Base-by-base conservation (phyloP, 768 basidiomycete genomes). In the Phlebiopsis flavidoalba region DNA sequence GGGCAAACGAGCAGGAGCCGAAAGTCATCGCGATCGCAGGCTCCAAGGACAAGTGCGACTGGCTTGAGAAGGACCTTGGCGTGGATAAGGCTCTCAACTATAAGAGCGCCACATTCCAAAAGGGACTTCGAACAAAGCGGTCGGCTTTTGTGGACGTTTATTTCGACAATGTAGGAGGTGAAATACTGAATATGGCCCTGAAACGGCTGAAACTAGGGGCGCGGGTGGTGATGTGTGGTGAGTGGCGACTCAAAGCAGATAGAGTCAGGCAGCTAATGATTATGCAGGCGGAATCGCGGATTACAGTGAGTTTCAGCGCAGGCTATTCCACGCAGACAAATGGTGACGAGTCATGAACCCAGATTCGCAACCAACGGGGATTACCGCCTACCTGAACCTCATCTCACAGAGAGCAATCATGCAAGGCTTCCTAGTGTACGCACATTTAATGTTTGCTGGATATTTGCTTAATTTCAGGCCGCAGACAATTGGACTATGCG, bases 11-110 rank as follows among this genome's bases (percentile, higher is more conserved):
- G 75, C 79, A 11, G 93, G 89, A 59, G 91, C n/a, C 90, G 52
- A 88, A 82, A 58, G 95, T 98, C 50, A 85, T 92, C 62, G 96
- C 86, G 11, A 91, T 97, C 66, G 94, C 94, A 0, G 95, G 96
- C 24, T 84, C 85, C 0, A 69, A 78, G 7, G 91, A 93, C 19
- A 98, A 98, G 71, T 91, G 91, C 69, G 76, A 79, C 5, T 94
- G 92, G 87, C 82, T 98, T n/a, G 81, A 85, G 70, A 80, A 85
- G 45, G 91, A 95, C 51, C 72, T 96, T 8, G 93, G 93, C 17
- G 87, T 93, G 48, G 88, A 93, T 62, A 83, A 81, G 57, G 91
- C 88, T 1, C 75, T 97, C 69, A 91, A 97, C 71, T 98, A 98
- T 77, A 98, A 95, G 75, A 83, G 83, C 68, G 72, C 79, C 26